Conservation (phyloP, 2,329 filamentous ascomycete genomes). For the Claviceps sp. region DNA sequence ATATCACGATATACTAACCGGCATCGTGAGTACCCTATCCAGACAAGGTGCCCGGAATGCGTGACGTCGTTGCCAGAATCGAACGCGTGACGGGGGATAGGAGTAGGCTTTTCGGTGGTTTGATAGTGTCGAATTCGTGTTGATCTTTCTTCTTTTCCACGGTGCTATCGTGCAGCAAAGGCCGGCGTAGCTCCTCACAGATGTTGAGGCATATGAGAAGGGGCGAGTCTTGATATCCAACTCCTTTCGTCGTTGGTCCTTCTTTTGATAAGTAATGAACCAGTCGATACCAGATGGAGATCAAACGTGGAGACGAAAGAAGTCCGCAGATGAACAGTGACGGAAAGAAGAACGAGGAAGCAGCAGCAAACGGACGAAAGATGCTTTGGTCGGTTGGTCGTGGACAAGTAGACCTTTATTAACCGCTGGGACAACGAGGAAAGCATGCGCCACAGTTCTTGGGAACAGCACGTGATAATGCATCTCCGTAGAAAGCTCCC, state of each 20-base stretch:
- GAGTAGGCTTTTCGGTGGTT: not conserved
- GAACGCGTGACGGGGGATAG: not conserved
- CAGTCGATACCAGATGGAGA: not conserved
- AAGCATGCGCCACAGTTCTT: slow-evolving; percentile 2
- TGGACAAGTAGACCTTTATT: not conserved
- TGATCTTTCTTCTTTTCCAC: not conserved
- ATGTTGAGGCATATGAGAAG: not conserved
- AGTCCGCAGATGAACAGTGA: not conserved
- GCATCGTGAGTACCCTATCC: slow-evolving; percentile 13
- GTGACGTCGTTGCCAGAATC: not conserved
- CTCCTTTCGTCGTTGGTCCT: not conserved
- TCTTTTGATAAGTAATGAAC: not conserved
- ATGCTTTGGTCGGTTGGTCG: not conserved
- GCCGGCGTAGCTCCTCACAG: slow-evolving; percentile 1
- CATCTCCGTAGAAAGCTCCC: not conserved
- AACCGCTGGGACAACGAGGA: not conserved
- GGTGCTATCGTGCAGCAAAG: not conserved
- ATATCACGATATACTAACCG: slow-evolving; percentile 13
- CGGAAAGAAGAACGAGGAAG: not conserved
- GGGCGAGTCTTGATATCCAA: not conserved
- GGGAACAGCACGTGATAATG: not conserved
- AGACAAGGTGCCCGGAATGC: not conserved
- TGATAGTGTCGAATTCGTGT: not conserved
- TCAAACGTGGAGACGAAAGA: not conserved
- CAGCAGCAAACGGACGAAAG: not conserved